Conservation (phyloP, 2,329 filamentous ascomycete genomes). For the Thielaviopsis musarum region DNA sequence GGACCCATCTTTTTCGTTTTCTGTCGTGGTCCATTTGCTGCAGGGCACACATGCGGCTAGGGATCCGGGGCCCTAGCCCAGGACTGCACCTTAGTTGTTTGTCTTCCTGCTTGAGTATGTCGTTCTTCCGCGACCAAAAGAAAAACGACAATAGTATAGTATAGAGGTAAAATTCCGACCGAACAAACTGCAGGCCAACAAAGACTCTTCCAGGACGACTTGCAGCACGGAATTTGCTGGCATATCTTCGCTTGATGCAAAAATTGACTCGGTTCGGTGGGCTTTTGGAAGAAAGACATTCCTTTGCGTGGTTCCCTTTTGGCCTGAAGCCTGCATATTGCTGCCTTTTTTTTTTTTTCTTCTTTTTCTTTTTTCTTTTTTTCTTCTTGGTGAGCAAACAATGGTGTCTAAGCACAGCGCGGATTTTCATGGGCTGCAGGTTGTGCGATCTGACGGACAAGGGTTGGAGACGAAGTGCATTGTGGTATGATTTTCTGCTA, state of each 20-base stretch:
- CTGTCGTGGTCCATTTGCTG: neutral
- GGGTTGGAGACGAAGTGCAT: neutral
- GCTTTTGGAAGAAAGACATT: neutral
- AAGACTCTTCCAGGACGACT: neutral
- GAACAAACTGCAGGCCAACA: neutral
- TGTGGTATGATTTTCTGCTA: neutral
- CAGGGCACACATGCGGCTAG: neutral
- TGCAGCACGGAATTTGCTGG: neutral
- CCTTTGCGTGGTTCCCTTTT: neutral
- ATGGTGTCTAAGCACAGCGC: neutral
- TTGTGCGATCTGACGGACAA: neutral
- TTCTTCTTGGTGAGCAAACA: neutral
- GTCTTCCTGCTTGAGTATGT: neutral
- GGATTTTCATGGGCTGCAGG: neutral
- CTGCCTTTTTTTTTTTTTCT: neutral
- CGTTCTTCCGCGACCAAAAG: neutral
- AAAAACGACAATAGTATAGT: too few species aligned
- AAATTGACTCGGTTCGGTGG: slow-evolving; percentile 1
- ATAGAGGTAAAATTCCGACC: too few species aligned
- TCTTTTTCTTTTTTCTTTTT: too few species aligned
- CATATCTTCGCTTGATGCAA: neutral
- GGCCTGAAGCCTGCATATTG: neutral
- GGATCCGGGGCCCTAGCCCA: neutral
- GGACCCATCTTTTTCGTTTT: neutral
- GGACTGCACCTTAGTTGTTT: neutral